These are phyloP conservation scores for Candida yuanshanica DNA, from an alignment of 805 yeast species.

Conservation along the genomic window DNA sequence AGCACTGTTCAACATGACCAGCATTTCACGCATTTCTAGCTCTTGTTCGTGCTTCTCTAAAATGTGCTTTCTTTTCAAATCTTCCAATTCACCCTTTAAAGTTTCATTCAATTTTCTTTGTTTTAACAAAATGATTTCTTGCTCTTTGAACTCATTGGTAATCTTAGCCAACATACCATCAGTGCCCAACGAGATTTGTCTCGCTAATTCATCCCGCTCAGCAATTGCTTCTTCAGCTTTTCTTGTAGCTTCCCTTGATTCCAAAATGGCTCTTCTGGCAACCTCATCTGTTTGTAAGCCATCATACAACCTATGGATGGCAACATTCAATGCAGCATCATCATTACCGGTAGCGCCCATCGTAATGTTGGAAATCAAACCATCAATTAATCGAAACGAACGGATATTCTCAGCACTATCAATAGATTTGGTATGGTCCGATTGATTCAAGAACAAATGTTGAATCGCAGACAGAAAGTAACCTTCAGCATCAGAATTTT, in stretches of 20 bases:
- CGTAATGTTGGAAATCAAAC: constrained; percentile 57
- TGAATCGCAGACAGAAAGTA: constrained; percentile 47
- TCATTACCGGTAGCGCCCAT: constrained; percentile 41
- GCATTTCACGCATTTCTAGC: constrained; percentile 67
- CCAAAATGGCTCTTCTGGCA: constrained; percentile 65
- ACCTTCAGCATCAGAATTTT: constrained; percentile 44
- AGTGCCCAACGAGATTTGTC: constrained; percentile 69
- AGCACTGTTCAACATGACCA: constrained; percentile 54
- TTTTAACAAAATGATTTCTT: constrained; percentile 49
- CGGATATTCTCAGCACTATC: constrained; percentile 42
- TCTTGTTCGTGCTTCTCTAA: constrained; percentile 72
- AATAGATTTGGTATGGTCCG: constrained; percentile 34
- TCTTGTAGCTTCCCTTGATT: constrained; percentile 45
- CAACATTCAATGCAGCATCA: constrained; percentile 67
- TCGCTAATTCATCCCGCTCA: constrained; percentile 57
- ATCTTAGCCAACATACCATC: constrained; percentile 63
- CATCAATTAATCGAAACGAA: constrained; percentile 58
- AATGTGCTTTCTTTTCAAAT: constrained; percentile 46
- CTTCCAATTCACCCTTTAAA: constrained; percentile 57
- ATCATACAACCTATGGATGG: constrained; percentile 67
- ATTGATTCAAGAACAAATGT: constrained; percentile 41
- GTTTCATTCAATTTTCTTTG: constrained; percentile 60
- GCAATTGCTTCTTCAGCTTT: constrained; percentile 51
- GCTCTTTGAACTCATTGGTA: constrained; percentile 56
- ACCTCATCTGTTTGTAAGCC: constrained; percentile 80